phyloP scores from a whole-genome alignment of 2,329 filamentous ascomycete species.

The Thelonectria discophora region DNA sequence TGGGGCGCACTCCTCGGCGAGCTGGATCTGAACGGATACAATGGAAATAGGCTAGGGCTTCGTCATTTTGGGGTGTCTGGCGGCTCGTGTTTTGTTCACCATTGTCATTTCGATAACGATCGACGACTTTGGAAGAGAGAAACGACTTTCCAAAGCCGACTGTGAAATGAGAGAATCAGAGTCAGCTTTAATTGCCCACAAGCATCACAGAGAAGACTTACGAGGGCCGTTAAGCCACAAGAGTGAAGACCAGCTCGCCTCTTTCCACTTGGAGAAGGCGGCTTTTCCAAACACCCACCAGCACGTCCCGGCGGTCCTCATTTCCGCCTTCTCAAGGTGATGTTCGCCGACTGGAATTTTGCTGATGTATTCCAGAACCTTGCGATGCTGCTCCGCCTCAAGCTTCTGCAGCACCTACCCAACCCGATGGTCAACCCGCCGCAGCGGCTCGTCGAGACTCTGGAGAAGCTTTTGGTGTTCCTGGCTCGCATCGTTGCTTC shows the following conservation, averaged over 20 bases:
- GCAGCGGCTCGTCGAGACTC: slow-evolving; percentile 6
- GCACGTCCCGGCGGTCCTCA: slow-evolving; percentile 3
- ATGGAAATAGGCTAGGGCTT: slow-evolving; percentile 17
- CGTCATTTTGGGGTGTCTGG: neutral
- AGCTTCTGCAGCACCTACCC: neutral
- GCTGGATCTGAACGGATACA: neutral
- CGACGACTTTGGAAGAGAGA: slow-evolving; percentile 14
- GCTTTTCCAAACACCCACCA: slow-evolving; percentile 1
- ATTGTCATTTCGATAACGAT: slow-evolving; percentile 1
- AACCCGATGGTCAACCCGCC: neutral
- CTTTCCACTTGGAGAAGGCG: slow-evolving; percentile 2
- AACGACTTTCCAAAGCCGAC: slow-evolving; percentile 10
- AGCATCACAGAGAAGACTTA: neutral
- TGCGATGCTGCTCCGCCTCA: neutral
- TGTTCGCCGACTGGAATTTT: slow-evolving; percentile 4
- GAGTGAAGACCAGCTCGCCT: neutral
- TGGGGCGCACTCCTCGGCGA: neutral
- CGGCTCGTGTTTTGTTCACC: too few relatives aligned
- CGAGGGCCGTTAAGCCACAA: slow-evolving; percentile 8
- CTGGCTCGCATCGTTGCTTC: neutral
- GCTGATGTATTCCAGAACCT: slow-evolving; percentile 3
- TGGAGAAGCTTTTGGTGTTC: neutral
- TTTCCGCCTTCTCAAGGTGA: neutral
- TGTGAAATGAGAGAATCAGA: neutral
- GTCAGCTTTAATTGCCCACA: neutral